A percentile compares a stretch with the other conserved stretches of the same genome.
These are phyloP conservation scores for Rosa persica DNA, from an alignment of 306 rosid genomes.

Conservation along the genomic window DNA sequence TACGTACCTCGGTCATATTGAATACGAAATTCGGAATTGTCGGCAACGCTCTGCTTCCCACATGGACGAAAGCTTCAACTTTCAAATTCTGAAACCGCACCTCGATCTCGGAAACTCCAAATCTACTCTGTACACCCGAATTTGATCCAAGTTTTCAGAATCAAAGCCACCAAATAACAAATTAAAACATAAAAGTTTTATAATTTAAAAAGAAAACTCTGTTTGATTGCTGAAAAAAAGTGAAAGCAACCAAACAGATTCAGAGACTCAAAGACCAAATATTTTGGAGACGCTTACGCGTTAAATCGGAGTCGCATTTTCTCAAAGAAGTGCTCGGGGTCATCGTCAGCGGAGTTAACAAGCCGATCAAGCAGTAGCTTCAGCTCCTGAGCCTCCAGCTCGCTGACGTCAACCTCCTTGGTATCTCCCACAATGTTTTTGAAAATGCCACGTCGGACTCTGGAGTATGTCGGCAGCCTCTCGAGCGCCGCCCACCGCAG, in stretches of 20 bases:
- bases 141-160: background rate
- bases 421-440: constrained; percentile 56
- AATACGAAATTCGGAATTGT: constrained; percentile 85
- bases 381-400: constrained; percentile 64
- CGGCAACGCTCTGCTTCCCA: constrained; percentile 96
- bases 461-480: constrained; percentile 75
- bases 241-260: constrained; percentile 12
- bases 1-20: constrained; percentile 78
- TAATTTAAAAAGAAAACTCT: background rate
- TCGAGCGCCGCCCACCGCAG: constrained; percentile 97
- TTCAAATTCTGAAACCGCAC: constrained; percentile 81
- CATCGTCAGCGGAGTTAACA: constrained; percentile 48
- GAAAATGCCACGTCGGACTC: constrained; percentile 86
- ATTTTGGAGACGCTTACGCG: constrained; percentile 43
- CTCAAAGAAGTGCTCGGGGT: constrained; percentile 66
- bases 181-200: background rate
- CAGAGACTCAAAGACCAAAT: background rate
- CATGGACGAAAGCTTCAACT: constrained; percentile 80
- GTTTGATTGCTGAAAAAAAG: background rate
- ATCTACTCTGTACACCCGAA: constrained; percentile 55
- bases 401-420: constrained; percentile 64
- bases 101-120: constrained; percentile 87
- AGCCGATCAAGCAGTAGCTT: constrained; percentile 66
- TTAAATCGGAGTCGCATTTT: constrained; percentile 77
- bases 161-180: background rate